These are phyloP conservation scores for Avicennia marina DNA, from an alignment of 257 asterid species.

Conservation along the genomic window DNA sequence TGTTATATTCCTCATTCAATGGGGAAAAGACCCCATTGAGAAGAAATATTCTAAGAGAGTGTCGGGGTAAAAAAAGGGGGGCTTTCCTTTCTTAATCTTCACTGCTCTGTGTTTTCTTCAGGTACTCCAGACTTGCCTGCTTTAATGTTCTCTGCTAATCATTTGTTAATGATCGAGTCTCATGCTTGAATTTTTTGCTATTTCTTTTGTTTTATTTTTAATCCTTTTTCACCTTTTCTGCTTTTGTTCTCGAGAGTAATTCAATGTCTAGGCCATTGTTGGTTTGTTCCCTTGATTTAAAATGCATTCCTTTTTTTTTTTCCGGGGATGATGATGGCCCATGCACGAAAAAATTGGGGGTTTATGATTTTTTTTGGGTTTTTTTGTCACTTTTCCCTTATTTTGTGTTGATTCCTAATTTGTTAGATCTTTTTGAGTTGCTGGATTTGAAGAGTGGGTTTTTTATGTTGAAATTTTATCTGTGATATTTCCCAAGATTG, in stretches of 20 bases:
- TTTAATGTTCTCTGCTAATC: conserved; percentile 2
- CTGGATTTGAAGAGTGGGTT: conserved; percentile 2
- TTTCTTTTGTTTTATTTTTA: neutral
- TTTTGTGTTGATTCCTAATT: neutral
- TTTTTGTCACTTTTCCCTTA: neutral
- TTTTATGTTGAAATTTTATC: too few relatives aligned
- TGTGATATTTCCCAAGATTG: too few relatives aligned
- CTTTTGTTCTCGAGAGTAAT: conserved; percentile 1
- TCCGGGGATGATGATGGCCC: conserved; percentile 9
- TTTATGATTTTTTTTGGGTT: neutral
- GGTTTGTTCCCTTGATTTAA: conserved; percentile 6
- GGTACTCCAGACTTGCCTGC: conserved; percentile 20
- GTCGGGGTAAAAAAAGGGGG: conserved; percentile 17
- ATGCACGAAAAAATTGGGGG: conserved; percentile 6
- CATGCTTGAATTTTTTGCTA: neutral
- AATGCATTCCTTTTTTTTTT: neutral
- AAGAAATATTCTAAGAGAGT: conserved; percentile 12
- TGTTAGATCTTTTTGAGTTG: conserved; percentile 25
- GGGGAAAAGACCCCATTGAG: conserved; percentile 3
- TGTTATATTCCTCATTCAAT: neutral
- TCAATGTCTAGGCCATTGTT: conserved; percentile 1
- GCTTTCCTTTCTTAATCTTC: conserved; percentile 4
- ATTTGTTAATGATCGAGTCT: conserved; percentile 20
- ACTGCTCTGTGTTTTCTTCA: conserved; percentile 20
- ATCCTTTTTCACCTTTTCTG: neutral